Conservation (phyloP, 768 basidiomycete species). For the Pholiota conissans region DNA sequence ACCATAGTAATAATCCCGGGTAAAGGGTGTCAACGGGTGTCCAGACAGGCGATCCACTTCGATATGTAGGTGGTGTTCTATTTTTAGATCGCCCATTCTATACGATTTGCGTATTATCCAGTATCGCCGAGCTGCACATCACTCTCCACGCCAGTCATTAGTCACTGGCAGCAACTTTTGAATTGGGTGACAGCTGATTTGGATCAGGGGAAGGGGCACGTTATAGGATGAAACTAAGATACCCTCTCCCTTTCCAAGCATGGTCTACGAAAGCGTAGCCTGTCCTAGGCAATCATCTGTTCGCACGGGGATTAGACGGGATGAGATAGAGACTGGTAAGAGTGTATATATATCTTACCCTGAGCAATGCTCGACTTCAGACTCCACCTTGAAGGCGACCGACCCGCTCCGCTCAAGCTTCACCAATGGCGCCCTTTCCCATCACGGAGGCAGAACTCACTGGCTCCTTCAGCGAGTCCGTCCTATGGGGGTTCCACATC, state of each 20-base stretch:
- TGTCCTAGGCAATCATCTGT: not conserved
- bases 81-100: not conserved
- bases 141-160: not conserved
- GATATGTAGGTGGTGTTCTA: not conserved
- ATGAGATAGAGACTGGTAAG: not conserved
- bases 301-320: not conserved
- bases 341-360: not conserved
- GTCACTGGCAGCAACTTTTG: not conserved
- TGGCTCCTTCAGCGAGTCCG: constrained; percentile 11
- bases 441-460: constrained; percentile 15
- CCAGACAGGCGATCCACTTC: not conserved
- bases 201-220: not conserved
- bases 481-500: constrained; percentile 13
- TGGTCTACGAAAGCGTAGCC: not conserved
- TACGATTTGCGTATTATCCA: not conserved
- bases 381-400: not conserved
- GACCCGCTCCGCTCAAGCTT: no score
- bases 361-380: not conserved
- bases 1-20: not conserved
- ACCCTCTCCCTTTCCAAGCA: not conserved
- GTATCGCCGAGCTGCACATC: not conserved
- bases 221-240: not conserved
- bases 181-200: not conserved
- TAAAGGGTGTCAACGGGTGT: not conserved
- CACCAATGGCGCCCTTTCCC: constrained; percentile 5